Percentiles rank a stretch among this genome's conserved stretches.
Evolutionary conservation across 495 filamentous ascomycete species (phyloP).

Genomic region (Xylaria grammica): DNA sequence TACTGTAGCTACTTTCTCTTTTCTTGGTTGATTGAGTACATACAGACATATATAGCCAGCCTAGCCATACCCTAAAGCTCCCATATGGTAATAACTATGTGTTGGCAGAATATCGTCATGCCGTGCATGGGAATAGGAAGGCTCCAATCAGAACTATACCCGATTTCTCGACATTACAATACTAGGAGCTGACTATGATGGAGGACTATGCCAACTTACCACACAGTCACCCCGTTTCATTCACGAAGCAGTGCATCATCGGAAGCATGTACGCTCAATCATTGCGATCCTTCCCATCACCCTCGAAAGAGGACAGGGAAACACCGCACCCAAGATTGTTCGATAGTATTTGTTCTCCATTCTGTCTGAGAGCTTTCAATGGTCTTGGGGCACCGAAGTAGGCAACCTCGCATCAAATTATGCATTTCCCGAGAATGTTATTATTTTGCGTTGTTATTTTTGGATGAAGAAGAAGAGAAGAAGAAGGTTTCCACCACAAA

Average conservation of each 20-base stretch:
- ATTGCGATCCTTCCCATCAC: slow-evolving; percentile 59
- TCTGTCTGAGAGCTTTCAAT: slow-evolving; percentile 53
- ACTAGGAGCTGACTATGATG: not conserved
- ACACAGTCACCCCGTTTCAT: not conserved
- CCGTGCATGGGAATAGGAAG: no score
- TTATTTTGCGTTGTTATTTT: slow-evolving; percentile 59
- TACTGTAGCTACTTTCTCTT: no score
- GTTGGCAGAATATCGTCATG: no score
- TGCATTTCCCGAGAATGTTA: slow-evolving; percentile 55
- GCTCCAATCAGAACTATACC: no score
- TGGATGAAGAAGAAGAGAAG: slow-evolving; percentile 44
- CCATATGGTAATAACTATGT: no score
- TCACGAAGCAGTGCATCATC: not conserved
- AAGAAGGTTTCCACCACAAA: slow-evolving; percentile 24
- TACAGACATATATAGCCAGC: no score
- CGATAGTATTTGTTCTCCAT: slow-evolving; percentile 57
- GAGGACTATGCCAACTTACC: not conserved
- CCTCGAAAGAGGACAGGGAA: slow-evolving; percentile 43
- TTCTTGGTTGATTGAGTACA: no score
- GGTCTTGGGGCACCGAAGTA: slow-evolving; percentile 50
- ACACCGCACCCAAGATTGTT: slow-evolving; percentile 65
- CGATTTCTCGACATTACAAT: no score
- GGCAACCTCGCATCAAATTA: slow-evolving; percentile 50
- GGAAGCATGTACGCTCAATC: slow-evolving; percentile 57
- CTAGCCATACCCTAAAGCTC: no score